Conservation (phyloP, 1,284 basidiomycete species). For the Psilocybe mexicana region DNA sequence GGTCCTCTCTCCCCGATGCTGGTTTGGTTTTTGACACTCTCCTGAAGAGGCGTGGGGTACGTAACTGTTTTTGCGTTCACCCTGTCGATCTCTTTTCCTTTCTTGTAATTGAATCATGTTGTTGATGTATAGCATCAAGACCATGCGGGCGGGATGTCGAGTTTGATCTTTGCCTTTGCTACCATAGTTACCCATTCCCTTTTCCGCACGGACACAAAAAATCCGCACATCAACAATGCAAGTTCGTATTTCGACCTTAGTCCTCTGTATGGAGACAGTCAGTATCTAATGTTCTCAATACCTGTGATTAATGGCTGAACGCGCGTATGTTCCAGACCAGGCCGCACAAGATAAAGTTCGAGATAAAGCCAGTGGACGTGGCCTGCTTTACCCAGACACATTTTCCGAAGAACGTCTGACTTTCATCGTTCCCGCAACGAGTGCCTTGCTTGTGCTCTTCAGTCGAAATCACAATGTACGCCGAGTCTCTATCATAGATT, state of each 20-base stretch:
- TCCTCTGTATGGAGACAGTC: slow-evolving; percentile 43
- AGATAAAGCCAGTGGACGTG: slow-evolving; percentile 40
- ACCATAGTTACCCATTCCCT: slow-evolving; percentile 48
- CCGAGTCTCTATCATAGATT: background rate
- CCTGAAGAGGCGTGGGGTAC: slow-evolving; percentile 35
- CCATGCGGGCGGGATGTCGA: slow-evolving; percentile 51
- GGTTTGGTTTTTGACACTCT: slow-evolving; percentile 51
- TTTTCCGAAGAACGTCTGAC: slow-evolving; percentile 50
- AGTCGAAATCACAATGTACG: slow-evolving; percentile 50
- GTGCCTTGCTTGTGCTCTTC: slow-evolving; percentile 52
- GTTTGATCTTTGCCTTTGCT: slow-evolving; percentile 49
- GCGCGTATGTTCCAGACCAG: slow-evolving; percentile 25
- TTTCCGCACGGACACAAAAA: slow-evolving; percentile 40
- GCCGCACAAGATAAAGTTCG: slow-evolving; percentile 40
- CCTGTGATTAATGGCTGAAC: background rate
- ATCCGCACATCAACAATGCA: slow-evolving; percentile 51
- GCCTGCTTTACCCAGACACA: slow-evolving; percentile 42
- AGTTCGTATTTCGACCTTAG: slow-evolving; percentile 61
- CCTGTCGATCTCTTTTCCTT: background rate
- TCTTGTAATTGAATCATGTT: background rate
- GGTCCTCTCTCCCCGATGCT: slow-evolving; percentile 45
- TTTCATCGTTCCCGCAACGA: slow-evolving; percentile 51
- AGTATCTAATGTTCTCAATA: slow-evolving; percentile 12
- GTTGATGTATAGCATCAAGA: slow-evolving; percentile 16
- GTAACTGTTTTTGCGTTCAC: background rate